phyloP scores from a whole-genome alignment of 75 land plant genomes.

The Sequoiadendron giganteum region DNA sequence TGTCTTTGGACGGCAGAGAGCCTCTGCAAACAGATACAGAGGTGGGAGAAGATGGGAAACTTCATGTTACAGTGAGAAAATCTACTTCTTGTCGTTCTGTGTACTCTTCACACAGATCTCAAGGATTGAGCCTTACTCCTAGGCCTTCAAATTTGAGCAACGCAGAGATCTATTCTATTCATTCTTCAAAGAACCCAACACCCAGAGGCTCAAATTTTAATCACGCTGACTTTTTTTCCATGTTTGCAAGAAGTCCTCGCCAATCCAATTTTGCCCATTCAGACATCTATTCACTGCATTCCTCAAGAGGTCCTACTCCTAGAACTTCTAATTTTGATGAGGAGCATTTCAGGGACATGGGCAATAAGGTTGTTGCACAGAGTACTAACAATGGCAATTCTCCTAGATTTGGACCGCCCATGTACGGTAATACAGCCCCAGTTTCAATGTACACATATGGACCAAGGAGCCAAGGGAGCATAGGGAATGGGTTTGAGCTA shows the following conservation, averaged over 20 bases:
- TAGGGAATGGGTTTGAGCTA: conserved; percentile 35
- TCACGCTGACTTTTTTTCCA: conserved; percentile 32
- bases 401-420: conserved; percentile 30
- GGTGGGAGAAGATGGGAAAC: conserved; percentile 86
- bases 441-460: not conserved
- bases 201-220: conserved; percentile 56
- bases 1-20: conserved; percentile 80
- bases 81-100: conserved; percentile 66
- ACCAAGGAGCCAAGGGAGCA: conserved; percentile 41
- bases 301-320: conserved; percentile 92
- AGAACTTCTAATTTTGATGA: conserved; percentile 91
- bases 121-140: conserved; percentile 55
- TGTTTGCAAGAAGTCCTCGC: conserved; percentile 64
- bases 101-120: conserved; percentile 36
- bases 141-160: conserved; percentile 62
- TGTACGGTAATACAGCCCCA: conserved; percentile 6
- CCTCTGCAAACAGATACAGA: conserved; percentile 78
- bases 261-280: conserved; percentile 82
- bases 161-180: conserved; percentile 24
- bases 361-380: conserved; percentile 26
- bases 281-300: conserved; percentile 92
- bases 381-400: conserved; percentile 23
- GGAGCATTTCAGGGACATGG: conserved; percentile 66
- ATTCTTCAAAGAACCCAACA: conserved; percentile 40
- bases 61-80: conserved; percentile 87